phyloP scores from a whole-genome alignment of 225 moss, liverwort and hornwort genomes.

The Bryoerythrophyllum caledonicum region DNA sequence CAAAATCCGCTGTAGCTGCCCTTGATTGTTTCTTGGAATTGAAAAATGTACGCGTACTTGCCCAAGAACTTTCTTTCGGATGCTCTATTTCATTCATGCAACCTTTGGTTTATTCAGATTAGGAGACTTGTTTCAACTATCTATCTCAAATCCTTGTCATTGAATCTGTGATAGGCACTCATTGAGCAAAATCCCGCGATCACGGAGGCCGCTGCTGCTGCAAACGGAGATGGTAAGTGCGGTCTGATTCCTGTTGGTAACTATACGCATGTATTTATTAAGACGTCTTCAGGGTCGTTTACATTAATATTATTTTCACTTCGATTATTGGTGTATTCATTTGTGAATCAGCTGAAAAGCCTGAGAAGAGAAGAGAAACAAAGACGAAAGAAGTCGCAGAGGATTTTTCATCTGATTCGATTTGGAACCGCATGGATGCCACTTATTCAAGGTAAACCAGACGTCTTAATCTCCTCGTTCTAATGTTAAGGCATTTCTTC shows the following conservation, averaged over 20 bases:
- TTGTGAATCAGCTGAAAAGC: slow-evolving; percentile 32
- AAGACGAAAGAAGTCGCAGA: slow-evolving; percentile 5
- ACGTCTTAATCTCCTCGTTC: slow-evolving; percentile 1
- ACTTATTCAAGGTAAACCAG: slow-evolving; percentile 36
- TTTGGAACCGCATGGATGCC: slow-evolving; percentile 49
- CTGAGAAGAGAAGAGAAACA: slow-evolving; percentile 13
- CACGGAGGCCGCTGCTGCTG: slow-evolving; percentile 31
- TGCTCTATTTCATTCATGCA: background rate
- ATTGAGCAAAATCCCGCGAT: slow-evolving; percentile 48
- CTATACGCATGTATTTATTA: background rate
- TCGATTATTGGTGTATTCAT: slow-evolving; percentile 9
- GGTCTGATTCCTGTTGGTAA: background rate
- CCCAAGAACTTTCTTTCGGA: background rate
- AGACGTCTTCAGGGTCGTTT: background rate
- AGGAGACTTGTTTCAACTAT: background rate
- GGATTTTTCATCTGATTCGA: slow-evolving; percentile 26
- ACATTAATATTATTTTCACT: background rate
- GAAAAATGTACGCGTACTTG: slow-evolving; percentile 38
- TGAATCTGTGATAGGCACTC: slow-evolving; percentile 38
- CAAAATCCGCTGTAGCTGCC: slow-evolving; percentile 48
- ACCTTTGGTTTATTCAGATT: background rate
- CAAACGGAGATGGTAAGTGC: slow-evolving; percentile 34
- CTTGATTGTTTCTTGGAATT: slow-evolving; percentile 48
- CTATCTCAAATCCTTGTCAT: slow-evolving; percentile 13
- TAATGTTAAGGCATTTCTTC: background rate